Base-by-base conservation (phyloP, 345 rosid species). In the Isatis tinctoria region DNA sequence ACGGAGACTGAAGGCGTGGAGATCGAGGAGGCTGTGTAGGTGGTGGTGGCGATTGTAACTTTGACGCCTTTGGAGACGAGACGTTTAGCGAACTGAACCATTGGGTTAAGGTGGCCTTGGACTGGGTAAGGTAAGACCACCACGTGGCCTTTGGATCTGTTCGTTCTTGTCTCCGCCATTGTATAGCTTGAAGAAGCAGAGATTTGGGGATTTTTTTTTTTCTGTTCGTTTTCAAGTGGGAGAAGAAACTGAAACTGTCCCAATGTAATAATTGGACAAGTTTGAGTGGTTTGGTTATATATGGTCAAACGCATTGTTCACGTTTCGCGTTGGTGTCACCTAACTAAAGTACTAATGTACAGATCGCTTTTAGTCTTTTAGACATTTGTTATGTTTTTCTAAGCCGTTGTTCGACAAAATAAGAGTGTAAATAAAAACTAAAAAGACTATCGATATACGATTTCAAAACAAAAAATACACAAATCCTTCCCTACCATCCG, bases 101-200 rank as follows among this genome's bases (percentile, higher is more conserved):
- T 85, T 3, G 97, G 93, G 83, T 90, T 90, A 10, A 89, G 85
- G 82, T 89, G 96, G 65, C 97, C 97, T 81, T 89, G 93, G 75
- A 87, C 80, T 41, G 96, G 96, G 59, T 86, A 92, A 13, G 96
- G 88, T 26, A 92, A 22, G 7, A 89, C 73, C 2, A 89, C 30
- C 4, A 86, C 87, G 43, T 89, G 97, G 35, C 68, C 74, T 65
- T 72, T 80, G 43, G 10, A 11, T 26, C 56, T 54, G 47, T 10
- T 60, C 2, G 33, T 63, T 43, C 24, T 63, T 41, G 79, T 72
- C 24, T 57, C 74, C 24, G 80, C 79, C 83, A 83, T 87, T 68
- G 59, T 67, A 4, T 5, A 47, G 73, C 13, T 63, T 35, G 6
- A 33, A 27, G 59, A 24, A 26, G 45, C 61, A 12, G 73, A 66